These are phyloP conservation scores for Pseudovirgaria hyperparasitica DNA, from an alignment of 2,329 filamentous ascomycete genomes.

Conservation along the genomic window DNA sequence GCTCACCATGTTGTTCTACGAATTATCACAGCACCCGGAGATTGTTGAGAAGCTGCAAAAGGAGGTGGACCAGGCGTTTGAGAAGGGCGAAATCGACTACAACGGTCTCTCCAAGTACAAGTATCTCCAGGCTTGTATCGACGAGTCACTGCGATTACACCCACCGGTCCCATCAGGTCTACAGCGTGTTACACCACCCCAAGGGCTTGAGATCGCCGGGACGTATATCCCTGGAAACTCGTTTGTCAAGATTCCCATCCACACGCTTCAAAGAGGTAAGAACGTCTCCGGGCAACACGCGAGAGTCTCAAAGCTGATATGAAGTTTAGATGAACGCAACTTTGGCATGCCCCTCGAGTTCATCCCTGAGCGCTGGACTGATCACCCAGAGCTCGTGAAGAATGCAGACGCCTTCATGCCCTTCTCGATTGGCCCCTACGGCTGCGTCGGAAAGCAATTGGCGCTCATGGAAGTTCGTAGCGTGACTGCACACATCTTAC, in stretches of 20 bases:
- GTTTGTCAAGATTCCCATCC: constrained; percentile 17
- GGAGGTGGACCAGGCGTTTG: constrained; percentile 34
- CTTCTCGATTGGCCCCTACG: constrained; percentile 54
- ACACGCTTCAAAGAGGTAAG: constrained; percentile 16
- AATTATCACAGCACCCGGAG: constrained; percentile 36
- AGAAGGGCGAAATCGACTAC: constrained; percentile 15
- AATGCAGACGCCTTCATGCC: constrained; percentile 51
- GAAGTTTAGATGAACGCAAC: constrained; percentile 2
- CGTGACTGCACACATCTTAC: constrained; percentile 47
- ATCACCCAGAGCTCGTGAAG: constrained; percentile 2
- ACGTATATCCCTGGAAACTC: constrained; percentile 18
- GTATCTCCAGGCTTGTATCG: constrained; percentile 30
- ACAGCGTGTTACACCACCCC: constrained; percentile 19
- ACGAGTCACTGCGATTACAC: constrained; percentile 33
- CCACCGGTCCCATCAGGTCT: constrained; percentile 31
- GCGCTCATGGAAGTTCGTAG: constrained; percentile 53
- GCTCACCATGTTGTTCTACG: constrained; percentile 41
- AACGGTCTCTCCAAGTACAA: constrained; percentile 16
- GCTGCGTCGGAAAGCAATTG: constrained; percentile 56
- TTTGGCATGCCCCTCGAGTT: constrained; percentile 10
- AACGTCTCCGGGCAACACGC: neutral
- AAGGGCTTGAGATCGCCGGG: constrained; percentile 11
- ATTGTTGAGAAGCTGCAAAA: too few relatives aligned
- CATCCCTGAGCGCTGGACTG: constrained; percentile 17
- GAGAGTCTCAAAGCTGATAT: neutral